Percentiles rank a stretch among this genome's conserved stretches.
These are phyloP conservation scores for Trichoderma polysporum DNA, from an alignment of 2,329 filamentous ascomycete genomes.

Conservation along the genomic window DNA sequence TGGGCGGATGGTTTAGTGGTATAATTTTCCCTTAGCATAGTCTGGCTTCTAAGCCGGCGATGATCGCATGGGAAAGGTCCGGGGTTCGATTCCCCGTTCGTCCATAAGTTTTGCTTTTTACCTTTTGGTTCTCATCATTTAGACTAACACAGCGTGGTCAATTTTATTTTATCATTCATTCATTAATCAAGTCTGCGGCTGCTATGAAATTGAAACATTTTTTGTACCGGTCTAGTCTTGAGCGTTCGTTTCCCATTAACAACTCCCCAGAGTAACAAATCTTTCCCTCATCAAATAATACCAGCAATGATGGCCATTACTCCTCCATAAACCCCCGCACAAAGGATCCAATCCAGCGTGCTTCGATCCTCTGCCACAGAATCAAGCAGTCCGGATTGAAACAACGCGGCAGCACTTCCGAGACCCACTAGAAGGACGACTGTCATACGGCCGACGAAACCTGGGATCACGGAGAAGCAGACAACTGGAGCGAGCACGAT, in stretches of 20 bases:
- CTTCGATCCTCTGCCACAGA: constrained; percentile 23
- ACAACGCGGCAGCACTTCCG: constrained; percentile 38
- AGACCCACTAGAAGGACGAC: constrained; percentile 55
- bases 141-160: not conserved
- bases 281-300: not conserved
- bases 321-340: constrained; percentile 35
- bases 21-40: constrained; percentile 24
- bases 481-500: constrained; percentile 56
- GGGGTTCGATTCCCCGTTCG: constrained; percentile 24
- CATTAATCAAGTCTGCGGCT: not conserved
- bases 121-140: not conserved
- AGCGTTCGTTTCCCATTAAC: not conserved
- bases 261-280: not conserved
- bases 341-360: constrained; percentile 29
- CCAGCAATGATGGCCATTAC: constrained; percentile 35
- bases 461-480: constrained; percentile 56
- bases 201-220: not conserved
- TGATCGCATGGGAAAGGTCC: constrained; percentile 22
- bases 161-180: not conserved
- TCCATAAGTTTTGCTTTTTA: constrained; percentile 15
- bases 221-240: not conserved
- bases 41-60: not conserved
- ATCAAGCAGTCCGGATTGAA: constrained; percentile 29
- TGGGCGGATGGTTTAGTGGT: constrained; percentile 25
- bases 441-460: constrained; percentile 57